Conservation (phyloP, 2,329 filamentous ascomycete genomes). For the Botrytis hyacinthi region DNA sequence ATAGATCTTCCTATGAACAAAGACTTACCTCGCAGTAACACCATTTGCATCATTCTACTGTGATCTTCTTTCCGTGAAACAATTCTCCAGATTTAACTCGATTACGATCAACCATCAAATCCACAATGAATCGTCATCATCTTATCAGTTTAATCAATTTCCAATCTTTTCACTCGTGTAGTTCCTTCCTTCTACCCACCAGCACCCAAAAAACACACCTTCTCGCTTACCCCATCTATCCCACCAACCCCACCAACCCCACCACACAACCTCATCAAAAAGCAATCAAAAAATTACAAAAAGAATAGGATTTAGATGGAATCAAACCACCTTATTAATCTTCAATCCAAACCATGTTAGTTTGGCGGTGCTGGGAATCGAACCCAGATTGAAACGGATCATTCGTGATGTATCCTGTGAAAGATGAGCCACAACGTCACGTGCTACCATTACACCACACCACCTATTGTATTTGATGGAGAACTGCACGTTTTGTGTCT, state of each 20-base stretch:
- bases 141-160: no score
- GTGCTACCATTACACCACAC: slow-evolving; percentile 37
- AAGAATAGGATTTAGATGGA: not conserved
- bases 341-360: slow-evolving; percentile 30
- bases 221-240: not conserved
- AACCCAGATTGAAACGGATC: slow-evolving; percentile 39
- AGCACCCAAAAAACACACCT: no score
- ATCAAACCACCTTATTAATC: slow-evolving; percentile 29
- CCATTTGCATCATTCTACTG: no score
- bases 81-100: no score
- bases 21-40: no score
- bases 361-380: slow-evolving; percentile 40
- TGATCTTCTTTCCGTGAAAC: no score
- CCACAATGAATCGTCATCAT: no score
- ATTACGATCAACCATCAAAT: no score
- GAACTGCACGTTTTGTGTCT: fast-evolving
- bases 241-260: not conserved
- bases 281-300: not conserved
- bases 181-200: no score
- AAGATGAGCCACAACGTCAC: slow-evolving; percentile 37
- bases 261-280: not conserved
- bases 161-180: no score
- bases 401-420: slow-evolving; percentile 26
- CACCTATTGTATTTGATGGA: slow-evolving; percentile 18
- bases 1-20: not conserved